Evolutionary conservation across 2,329 filamentous ascomycete species (phyloP), one percentile per base, ranked within the genome.

Genomic region (Didymella glomerata): DNA sequence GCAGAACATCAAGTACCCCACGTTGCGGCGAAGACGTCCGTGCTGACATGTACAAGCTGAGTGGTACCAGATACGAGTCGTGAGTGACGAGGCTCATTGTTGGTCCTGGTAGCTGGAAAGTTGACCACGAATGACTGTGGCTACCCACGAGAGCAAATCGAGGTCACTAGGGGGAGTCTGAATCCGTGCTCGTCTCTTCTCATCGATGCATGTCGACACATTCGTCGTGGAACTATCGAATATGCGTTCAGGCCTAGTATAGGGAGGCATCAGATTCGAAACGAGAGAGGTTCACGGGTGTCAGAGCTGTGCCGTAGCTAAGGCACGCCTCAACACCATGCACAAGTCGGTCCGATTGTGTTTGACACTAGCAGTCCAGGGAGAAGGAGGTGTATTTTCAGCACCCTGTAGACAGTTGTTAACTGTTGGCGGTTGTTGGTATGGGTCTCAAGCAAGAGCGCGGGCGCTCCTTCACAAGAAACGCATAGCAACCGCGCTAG

Each of bases 61-160:
- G 24, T 34, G 1, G 28, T 13, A 34, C 11, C 32, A 16, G 2
- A 22, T n/a, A 34, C 45, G 45, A 48, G 45, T 48, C 18, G 45
- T 48, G 45, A 48, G 27, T 14, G 27, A 46, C 8, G n/a, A 20
- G 27, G 25, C n/a, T 46, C 27, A 30, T 30, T 46, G 44, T 46
- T 30, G n/a, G n/a, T n/a, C n/a, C 27, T 44, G 13, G 22, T 16
- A 11, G 22, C 2, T 44, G 44, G 27, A n/a, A 30, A 20, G 20
- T 20, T 18, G n/a, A 41, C 38, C 18, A 10, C 20, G 11, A 24
- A 24, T 6, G 20, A 20, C 20, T 13, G 20, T 41, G 36, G 18
- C 36, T 14, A 14, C 2, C 10, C 38, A 9, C 20, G 11, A 10
- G 14, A 18, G 10, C 20, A 24, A 10, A 2, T 41, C 38, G 20